phyloP scores from a whole-genome alignment of 2,329 filamentous ascomycete species.

The Pestalotiopsis sp. region DNA sequence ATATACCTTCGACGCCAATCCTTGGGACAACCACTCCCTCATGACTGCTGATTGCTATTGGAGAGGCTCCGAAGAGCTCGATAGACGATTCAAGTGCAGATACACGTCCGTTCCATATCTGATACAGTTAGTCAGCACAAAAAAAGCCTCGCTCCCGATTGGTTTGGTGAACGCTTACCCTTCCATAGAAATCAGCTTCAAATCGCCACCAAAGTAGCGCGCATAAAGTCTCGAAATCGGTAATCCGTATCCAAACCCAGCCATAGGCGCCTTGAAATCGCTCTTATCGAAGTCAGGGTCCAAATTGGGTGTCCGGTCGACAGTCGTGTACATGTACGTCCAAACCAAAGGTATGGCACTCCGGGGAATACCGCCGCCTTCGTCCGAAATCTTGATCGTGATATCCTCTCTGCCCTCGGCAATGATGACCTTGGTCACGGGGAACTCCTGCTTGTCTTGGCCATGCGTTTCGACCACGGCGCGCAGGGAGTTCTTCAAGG shows the following conservation, averaged over 20 bases:
- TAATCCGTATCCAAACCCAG: conserved; percentile 95
- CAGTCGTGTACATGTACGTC: conserved; percentile 99
- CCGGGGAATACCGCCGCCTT: conserved; percentile 92
- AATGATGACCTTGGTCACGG: conserved; percentile 95
- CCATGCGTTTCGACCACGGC: conserved; percentile 96
- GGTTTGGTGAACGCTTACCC: conserved; percentile 61
- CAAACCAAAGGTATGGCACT: conserved; percentile 96
- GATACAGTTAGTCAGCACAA: conserved; percentile 17
- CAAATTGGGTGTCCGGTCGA: conserved; percentile 90
- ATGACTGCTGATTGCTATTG: conserved; percentile 94
- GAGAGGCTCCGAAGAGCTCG: conserved; percentile 91
- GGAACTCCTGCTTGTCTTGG: conserved; percentile 93
- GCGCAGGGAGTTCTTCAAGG: conserved; percentile 94
- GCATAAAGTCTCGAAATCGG: conserved; percentile 94
- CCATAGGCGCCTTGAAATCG: conserved; percentile 99
- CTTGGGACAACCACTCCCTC: conserved; percentile 70
- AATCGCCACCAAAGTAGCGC: conserved; percentile 93
- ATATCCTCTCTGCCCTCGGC: conserved; percentile 98
- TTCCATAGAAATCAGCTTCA: conserved; percentile 99
- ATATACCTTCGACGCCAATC: conserved; percentile 59
- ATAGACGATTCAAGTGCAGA: conserved; percentile 93
- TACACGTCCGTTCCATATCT: conserved; percentile 99
- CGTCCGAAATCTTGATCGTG: conserved; percentile 96
- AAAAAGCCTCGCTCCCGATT: conserved; percentile 5
- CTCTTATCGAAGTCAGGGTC: conserved; percentile 98